These are phyloP conservation scores for Ogataea methanolica DNA, from an alignment of 805 yeast species.

Conservation along the genomic window DNA sequence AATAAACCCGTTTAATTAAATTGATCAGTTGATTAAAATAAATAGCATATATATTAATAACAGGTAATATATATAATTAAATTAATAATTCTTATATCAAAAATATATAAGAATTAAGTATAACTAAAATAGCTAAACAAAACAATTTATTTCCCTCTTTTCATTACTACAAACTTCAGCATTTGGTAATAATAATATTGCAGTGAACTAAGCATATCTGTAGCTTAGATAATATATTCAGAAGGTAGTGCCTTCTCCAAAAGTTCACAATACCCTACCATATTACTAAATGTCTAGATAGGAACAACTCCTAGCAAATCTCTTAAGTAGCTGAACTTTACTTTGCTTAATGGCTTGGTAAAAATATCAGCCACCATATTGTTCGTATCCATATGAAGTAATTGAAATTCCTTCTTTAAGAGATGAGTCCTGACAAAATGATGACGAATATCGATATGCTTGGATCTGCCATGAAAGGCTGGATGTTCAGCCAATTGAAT, in stretches of 20 bases:
- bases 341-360: background rate
- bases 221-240: too few species aligned
- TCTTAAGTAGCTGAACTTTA: background rate
- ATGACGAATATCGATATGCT: constrained; percentile 2
- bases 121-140: too few species aligned
- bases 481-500: constrained; percentile 2
- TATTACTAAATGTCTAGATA: background rate
- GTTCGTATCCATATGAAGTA: background rate
- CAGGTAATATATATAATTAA: too few species aligned
- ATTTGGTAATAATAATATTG: too few species aligned
- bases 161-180: too few species aligned
- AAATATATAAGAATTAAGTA: too few species aligned
- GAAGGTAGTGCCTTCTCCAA: background rate
- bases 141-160: too few species aligned
- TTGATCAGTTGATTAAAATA: too few species aligned
- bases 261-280: background rate
- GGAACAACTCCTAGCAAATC: background rate
- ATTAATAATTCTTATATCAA: too few species aligned
- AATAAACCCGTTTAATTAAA: too few species aligned
- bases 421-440: background rate
- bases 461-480: background rate
- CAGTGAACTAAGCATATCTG: too few species aligned
- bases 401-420: background rate
- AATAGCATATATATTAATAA: too few species aligned
- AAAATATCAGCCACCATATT: background rate